These are phyloP conservation scores for Arthrobotrys pseudoclavata DNA, from an alignment of 2,329 filamentous ascomycete species.

Conservation along the genomic window DNA sequence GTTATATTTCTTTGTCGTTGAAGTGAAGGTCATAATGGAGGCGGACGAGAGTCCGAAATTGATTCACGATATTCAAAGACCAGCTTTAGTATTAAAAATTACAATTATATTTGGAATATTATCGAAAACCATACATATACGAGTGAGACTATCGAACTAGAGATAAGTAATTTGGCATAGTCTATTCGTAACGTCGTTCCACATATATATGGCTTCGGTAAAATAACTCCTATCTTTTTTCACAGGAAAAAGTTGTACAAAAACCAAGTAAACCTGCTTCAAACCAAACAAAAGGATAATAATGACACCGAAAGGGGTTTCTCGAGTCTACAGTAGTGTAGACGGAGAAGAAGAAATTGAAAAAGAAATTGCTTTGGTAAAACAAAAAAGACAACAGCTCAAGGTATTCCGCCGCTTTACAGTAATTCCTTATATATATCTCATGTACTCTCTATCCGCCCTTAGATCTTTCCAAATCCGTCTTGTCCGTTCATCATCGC, in stretches of 20 bases:
- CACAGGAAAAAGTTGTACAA: constrained; percentile 23
- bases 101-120: constrained; percentile 24
- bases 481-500: constrained; percentile 61
- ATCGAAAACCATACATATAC: constrained; percentile 18
- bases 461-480: constrained; percentile 51
- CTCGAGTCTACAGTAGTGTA: background rate
- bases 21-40: too few species aligned
- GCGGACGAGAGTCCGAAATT: background rate
- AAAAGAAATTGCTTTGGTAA: constrained; percentile 46
- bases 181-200: constrained; percentile 58
- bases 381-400: constrained; percentile 8
- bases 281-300: constrained; percentile 46
- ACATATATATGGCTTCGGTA: constrained; percentile 43
- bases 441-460: constrained; percentile 48
- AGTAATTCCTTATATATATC: constrained; percentile 18
- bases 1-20: too few species aligned
- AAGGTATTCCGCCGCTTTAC: constrained; percentile 33
- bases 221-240: constrained; percentile 37
- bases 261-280: constrained; percentile 34
- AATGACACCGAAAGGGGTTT: constrained; percentile 22
- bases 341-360: constrained; percentile 10
- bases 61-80: background rate
- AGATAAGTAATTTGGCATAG: constrained; percentile 41
- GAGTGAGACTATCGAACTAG: constrained; percentile 7
- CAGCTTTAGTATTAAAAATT: constrained; percentile 15